Conservation (phyloP, 768 basidiomycete genomes). For the Sarcodon sp. region DNA sequence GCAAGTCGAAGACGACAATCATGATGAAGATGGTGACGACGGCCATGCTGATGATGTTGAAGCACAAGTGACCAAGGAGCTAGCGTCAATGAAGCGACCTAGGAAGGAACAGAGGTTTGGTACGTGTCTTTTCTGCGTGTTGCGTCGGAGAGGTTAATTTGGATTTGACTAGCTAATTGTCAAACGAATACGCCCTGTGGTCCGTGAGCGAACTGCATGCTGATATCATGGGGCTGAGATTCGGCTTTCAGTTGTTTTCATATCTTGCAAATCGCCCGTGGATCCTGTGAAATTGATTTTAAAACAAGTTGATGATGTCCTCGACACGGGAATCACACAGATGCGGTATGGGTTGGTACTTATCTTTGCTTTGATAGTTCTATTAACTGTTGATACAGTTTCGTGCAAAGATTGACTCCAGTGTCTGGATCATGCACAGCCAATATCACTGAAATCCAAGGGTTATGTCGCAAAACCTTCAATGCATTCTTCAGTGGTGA, state of each 20-base stretch:
- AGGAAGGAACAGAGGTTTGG: constrained; percentile 54
- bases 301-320: constrained; percentile 49
- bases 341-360: constrained; percentile 35
- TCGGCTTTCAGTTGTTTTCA: constrained; percentile 48
- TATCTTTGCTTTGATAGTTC: background rate
- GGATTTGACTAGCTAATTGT: constrained; percentile 43
- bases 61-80: constrained; percentile 57
- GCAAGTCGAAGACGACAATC: constrained; percentile 1
- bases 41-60: constrained; percentile 41
- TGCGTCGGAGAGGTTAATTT: background rate
- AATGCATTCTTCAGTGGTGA: constrained; percentile 32
- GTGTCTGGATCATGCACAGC: constrained; percentile 56
- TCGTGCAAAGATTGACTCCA: constrained; percentile 59
- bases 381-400: constrained; percentile 24
- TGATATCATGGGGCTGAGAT: background rate
- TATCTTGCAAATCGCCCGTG: constrained; percentile 67
- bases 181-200: constrained; percentile 74
- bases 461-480: constrained; percentile 44
- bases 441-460: constrained; percentile 55
- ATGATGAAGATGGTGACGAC: constrained; percentile 11
- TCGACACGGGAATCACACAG: constrained; percentile 45
- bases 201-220: constrained; percentile 16
- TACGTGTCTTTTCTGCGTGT: constrained; percentile 16
- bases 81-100: constrained; percentile 58
- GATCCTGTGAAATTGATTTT: constrained; percentile 63